These are phyloP conservation scores for Voacanga thouarsii DNA, from an alignment of 257 asterid genomes.

Conservation along the genomic window DNA sequence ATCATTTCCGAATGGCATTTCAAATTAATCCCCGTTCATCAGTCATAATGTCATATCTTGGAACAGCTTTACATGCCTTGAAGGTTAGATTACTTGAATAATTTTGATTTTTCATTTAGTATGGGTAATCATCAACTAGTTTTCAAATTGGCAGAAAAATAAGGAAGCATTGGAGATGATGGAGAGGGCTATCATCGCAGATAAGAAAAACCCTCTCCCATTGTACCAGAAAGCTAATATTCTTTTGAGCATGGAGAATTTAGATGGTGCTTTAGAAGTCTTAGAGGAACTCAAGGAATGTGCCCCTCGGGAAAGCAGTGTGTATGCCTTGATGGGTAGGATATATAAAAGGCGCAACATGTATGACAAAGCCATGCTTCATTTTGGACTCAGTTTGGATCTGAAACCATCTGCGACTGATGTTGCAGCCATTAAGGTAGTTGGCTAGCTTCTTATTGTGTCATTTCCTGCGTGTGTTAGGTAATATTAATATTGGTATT, in stretches of 20 bases:
- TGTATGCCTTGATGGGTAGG: conserved; percentile 93
- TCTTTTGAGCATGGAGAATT: conserved; percentile 74
- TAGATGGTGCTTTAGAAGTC: conserved; percentile 82
- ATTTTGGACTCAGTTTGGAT: conserved; percentile 91
- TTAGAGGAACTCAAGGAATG: conserved; percentile 94
- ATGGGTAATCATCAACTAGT: neutral
- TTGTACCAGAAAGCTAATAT: conserved; percentile 92
- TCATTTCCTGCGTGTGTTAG: neutral
- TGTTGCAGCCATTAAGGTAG: conserved; percentile 91
- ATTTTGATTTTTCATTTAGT: neutral
- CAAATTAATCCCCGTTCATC: conserved; percentile 86
- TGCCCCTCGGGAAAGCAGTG: conserved; percentile 87
- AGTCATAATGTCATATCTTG: conserved; percentile 91
- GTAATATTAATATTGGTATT: neutral
- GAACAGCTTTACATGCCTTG: conserved; percentile 80
- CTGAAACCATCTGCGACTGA: conserved; percentile 94
- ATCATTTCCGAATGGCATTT: conserved; percentile 85
- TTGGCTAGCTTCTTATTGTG: neutral
- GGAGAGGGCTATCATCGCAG: conserved; percentile 86
- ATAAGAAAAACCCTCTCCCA: conserved; percentile 95
- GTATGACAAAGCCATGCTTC: conserved; percentile 87
- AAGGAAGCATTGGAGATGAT: conserved; percentile 82
- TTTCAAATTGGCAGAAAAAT: conserved; percentile 50
- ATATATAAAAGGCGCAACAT: conserved; percentile 69
- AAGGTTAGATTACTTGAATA: conserved; percentile 47